Evolutionary conservation across 805 yeast genomes (phyloP).

Genomic region (Pichia heedii): DNA sequence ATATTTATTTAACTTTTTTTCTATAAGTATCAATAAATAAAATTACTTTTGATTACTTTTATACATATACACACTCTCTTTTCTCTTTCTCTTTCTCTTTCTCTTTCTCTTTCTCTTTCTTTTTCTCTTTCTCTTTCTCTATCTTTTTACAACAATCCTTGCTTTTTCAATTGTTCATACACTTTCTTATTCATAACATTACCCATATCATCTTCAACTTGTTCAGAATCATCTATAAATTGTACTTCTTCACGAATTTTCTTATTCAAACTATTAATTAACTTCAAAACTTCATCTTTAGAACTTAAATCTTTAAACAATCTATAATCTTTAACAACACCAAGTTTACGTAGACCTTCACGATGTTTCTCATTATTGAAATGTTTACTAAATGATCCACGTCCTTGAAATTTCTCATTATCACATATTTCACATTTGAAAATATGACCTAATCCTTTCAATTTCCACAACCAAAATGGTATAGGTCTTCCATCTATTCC

Average conservation of each 20-base stretch:
- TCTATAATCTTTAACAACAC: constrained; percentile 42
- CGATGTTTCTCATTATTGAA: constrained; percentile 63
- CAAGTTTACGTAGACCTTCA: constrained; percentile 66
- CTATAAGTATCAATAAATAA: no score
- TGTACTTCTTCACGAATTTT: constrained; percentile 30
- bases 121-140: no score
- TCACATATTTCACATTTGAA: constrained; percentile 86
- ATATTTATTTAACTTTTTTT: not conserved
- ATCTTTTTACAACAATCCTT: constrained; percentile 68
- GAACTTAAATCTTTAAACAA: constrained; percentile 55
- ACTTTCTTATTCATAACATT: constrained; percentile 83
- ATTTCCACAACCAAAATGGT: constrained; percentile 86
- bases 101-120: not conserved
- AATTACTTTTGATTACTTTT: no score
- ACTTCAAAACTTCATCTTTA: constrained; percentile 56
- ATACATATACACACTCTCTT: not conserved
- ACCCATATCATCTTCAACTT: constrained; percentile 89
- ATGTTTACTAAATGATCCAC: constrained; percentile 63
- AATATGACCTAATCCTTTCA: constrained; percentile 71
- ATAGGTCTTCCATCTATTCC: constrained; percentile 90
- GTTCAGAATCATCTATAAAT: constrained; percentile 48
- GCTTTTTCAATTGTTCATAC: constrained; percentile 77
- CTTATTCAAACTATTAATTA: constrained; percentile 42
- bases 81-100: no score
- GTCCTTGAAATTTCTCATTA: constrained; percentile 60